Evolutionary conservation across 2,329 filamentous ascomycete species (phyloP), one percentile per base, ranked within the genome.

Genomic region (Fusarium begoniae): DNA sequence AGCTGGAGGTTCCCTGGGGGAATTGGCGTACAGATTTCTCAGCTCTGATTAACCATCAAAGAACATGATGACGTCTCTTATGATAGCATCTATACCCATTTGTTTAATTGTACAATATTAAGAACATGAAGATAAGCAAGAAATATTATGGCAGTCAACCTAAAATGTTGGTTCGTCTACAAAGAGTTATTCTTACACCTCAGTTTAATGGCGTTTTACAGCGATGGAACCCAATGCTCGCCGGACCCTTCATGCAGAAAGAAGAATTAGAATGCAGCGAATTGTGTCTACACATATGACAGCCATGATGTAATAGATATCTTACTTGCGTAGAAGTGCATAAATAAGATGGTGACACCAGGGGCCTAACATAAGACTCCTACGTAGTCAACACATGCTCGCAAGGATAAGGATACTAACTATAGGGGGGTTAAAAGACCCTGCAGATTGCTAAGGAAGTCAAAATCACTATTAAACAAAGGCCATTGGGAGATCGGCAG

Each of bases 81-180:
- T 63, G 63, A 74, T 73, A 66, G 68, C 64, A 70, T 64, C 68
- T 70, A 74, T 74, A 75, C 72, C 72, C 72, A 73, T 74, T 74
- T 75, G 64, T 66, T 70, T 70, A 69, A 56, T 55, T 64, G 57
- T 64, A 72, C 57, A 17, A 58, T 61, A 63, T 56, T 37, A 59
- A 43, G 44, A 45, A 48, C 24, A 73, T 51, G 22, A 66, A 45
- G 12, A 72, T 38, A 58, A 72, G n/a, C 20, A 38, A 53, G 38
- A 40, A 35, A 35, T 26, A 12, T 22, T 1, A 20, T 30, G 22
- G 37, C 15, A 20, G 32, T 44, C 4, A 44, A 8, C 11, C n/a
- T n/a, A 18, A 15, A 14, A 18, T 12, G 20, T 28, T 58, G 18
- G 28, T 38, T 37, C 12, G 41, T 15, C 28, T 41, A 8, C 2